Evolutionary conservation across 75 land plant genomes (phyloP).

Genomic region (Picea glauca): DNA sequence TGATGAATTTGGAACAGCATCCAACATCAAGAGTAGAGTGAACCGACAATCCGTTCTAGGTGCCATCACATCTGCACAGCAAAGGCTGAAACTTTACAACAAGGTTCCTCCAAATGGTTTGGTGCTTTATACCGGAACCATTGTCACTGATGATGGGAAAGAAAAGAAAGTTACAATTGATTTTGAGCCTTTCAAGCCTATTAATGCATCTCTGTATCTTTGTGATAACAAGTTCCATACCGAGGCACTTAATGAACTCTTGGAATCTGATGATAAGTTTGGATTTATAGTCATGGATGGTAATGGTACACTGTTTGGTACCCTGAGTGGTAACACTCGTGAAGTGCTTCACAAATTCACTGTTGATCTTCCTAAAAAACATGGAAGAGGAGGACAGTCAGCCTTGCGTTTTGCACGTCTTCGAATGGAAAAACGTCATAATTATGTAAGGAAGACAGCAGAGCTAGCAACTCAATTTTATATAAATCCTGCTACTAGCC

Average conservation of each 20-base stretch:
- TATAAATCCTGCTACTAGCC: constrained; percentile 55
- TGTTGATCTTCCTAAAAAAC: constrained; percentile 54
- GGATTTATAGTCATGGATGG: constrained; percentile 76
- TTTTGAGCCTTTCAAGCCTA: constrained; percentile 72
- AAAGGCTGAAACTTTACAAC: constrained; percentile 74
- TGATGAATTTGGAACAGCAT: constrained; percentile 83
- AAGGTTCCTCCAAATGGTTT: constrained; percentile 77
- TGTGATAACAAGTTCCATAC: constrained; percentile 79
- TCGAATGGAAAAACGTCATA: constrained; percentile 72
- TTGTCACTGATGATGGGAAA: constrained; percentile 81
- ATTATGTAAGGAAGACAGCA: constrained; percentile 65
- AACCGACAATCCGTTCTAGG: constrained; percentile 78
- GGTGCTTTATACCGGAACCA: constrained; percentile 75
- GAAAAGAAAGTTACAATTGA: constrained; percentile 81
- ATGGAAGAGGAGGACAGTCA: constrained; percentile 81
- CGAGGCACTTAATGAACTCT: constrained; percentile 66
- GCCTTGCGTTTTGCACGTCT: constrained; percentile 65
- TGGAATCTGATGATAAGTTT: constrained; percentile 63
- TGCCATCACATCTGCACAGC: constrained; percentile 84
- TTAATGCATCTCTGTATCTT: constrained; percentile 73
- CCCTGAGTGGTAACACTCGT: constrained; percentile 62
- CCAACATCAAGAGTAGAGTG: constrained; percentile 72
- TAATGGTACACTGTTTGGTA: constrained; percentile 77
- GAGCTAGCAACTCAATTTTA: constrained; percentile 52
- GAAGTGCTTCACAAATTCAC: constrained; percentile 65